Percentiles rank a stretch among this genome's conserved stretches.
Evolutionary conservation across 192 early-diverging fungal species (phyloP).

Genomic region (Endogone sp.): DNA sequence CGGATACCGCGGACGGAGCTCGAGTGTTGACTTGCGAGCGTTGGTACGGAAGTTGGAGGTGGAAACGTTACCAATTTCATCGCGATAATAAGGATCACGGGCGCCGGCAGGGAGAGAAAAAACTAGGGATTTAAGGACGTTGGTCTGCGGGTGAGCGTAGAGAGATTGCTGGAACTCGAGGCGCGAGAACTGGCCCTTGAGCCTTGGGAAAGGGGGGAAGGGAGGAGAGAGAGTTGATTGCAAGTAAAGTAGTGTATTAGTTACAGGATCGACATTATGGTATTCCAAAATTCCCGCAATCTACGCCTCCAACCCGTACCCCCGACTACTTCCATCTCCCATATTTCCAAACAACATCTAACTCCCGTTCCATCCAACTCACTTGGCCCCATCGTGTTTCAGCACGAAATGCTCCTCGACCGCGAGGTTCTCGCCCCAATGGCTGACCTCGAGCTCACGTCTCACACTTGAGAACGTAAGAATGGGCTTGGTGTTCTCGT

Average conservation of each 20-base stretch:
- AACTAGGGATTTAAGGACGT: constrained; percentile 45
- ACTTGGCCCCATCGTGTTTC: constrained; percentile 76
- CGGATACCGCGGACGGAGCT: constrained; percentile 89
- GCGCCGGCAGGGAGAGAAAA: constrained; percentile 68
- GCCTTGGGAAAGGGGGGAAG: constrained; percentile 21
- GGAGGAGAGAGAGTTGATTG: constrained; percentile 5
- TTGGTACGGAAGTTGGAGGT: constrained; percentile 69
- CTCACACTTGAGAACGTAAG: constrained; percentile 51
- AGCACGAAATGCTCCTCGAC: constrained; percentile 81
- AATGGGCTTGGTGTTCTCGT: constrained; percentile 53
- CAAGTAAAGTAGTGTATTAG: too few species aligned
- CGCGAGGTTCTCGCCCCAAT: constrained; percentile 77
- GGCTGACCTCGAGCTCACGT: constrained; percentile 80
- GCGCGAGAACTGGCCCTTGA: constrained; percentile 68
- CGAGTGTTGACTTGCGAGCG: constrained; percentile 49
- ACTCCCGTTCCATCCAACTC: constrained; percentile 17
- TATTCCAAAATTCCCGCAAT: not conserved
- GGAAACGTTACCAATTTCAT: constrained; percentile 96
- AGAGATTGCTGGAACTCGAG: constrained; percentile 54
- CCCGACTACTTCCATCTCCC: constrained; percentile 2
- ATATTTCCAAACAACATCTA: constrained; percentile 17
- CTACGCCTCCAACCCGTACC: constrained; percentile 39
- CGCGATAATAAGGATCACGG: constrained; percentile 75
- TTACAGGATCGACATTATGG: not conserved
- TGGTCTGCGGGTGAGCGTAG: constrained; percentile 38